Evolutionary conservation across 192 early-diverging fungal genomes (phyloP).

Genomic region (Coemansia sp.): DNA sequence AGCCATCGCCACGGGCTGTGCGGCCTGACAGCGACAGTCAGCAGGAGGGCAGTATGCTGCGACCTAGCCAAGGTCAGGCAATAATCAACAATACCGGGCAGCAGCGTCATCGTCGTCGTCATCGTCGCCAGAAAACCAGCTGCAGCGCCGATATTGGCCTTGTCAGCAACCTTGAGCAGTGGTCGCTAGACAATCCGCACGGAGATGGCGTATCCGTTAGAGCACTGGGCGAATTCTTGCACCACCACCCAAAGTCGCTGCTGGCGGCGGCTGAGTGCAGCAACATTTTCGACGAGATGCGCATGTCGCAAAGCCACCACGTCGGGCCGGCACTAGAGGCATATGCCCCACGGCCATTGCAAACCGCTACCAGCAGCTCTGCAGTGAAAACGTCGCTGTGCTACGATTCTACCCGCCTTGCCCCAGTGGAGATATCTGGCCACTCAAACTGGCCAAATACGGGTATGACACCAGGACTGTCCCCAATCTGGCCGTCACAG

Average conservation of each 20-base stretch:
- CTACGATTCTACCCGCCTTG: neutral
- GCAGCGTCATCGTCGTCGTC: neutral
- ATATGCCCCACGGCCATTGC: neutral
- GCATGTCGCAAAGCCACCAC: neutral
- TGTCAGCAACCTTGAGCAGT: slow-evolving; percentile 15
- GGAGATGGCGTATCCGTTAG: slow-evolving; percentile 20
- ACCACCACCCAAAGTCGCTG: slow-evolving; percentile 53
- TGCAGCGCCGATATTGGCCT: neutral
- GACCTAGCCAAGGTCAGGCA: neutral
- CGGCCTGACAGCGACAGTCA: neutral
- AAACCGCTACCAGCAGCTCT: neutral
- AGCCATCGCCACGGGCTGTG: neutral
- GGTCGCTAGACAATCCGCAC: slow-evolving; percentile 19
- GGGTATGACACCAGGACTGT: neutral
- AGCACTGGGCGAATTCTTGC: slow-evolving; percentile 41
- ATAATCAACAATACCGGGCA: neutral
- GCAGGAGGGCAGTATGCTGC: neutral
- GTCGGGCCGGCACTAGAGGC: neutral
- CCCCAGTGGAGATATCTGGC: neutral
- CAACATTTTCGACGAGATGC: slow-evolving; percentile 37
- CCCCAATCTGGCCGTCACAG: neutral
- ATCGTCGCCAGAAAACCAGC: neutral
- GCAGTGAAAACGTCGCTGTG: neutral
- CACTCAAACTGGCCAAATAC: neutral
- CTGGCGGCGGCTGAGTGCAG: slow-evolving; percentile 52